A percentile compares a stretch with the other conserved stretches of the same genome.
Evolutionary conservation across 805 yeast species (phyloP).

Genomic region (Clavispora asparagi): DNA sequence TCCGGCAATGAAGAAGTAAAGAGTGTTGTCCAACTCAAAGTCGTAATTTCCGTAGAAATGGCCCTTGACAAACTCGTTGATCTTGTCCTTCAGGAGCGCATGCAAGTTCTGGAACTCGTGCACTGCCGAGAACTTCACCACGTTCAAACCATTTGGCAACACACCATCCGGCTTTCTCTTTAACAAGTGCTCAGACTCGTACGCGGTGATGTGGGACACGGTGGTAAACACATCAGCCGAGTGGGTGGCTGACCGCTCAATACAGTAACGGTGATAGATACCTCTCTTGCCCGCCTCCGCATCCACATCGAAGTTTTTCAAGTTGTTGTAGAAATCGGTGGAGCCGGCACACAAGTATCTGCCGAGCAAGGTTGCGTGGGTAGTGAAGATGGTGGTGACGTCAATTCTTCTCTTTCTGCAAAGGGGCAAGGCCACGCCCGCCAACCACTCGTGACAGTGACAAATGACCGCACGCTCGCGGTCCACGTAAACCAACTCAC

Average conservation of each 20-base stretch:
- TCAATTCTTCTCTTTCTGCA: constrained; percentile 90
- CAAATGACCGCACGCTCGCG: constrained; percentile 83
- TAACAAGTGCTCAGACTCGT: constrained; percentile 85
- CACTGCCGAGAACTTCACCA: constrained; percentile 92
- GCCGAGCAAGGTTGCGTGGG: constrained; percentile 94
- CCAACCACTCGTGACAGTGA: constrained; percentile 98
- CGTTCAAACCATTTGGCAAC: constrained; percentile 93
- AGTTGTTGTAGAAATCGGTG: constrained; percentile 90
- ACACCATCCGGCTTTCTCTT: constrained; percentile 98
- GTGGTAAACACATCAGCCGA: constrained; percentile 96
- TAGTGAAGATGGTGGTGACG: constrained; percentile 91
- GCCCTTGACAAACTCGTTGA: constrained; percentile 91
- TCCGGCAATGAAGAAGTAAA: constrained; percentile 95
- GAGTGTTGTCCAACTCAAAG: constrained; percentile 88
- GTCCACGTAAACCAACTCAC: constrained; percentile 85
- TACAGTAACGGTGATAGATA: constrained; percentile 93
- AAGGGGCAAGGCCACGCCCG: constrained; percentile 91
- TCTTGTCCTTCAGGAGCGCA: constrained; percentile 84
- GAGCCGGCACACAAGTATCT: constrained; percentile 95
- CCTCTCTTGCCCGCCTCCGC: constrained; percentile 98
- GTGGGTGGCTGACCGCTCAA: constrained; percentile 95
- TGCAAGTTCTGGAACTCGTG: constrained; percentile 97
- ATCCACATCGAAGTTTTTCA: constrained; percentile 87
- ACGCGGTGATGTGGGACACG: constrained; percentile 96
- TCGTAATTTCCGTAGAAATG: constrained; percentile 97